Evolutionary conservation across 2,329 filamentous ascomycete species (phyloP).

Genomic region (Fusarium algeriense): DNA sequence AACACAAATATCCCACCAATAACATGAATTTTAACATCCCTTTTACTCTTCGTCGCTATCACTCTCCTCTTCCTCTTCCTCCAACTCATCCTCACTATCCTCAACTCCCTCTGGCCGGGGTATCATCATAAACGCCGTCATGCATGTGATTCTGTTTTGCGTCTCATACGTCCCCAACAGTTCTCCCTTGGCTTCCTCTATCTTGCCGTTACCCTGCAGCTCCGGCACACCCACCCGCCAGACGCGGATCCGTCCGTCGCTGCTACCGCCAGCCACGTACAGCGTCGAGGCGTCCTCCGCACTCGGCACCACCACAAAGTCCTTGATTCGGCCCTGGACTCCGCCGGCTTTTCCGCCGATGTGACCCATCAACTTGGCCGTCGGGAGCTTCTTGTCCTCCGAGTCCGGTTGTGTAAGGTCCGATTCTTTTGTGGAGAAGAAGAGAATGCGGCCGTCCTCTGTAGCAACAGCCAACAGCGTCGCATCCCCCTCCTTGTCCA

Average conservation of each 20-base stretch:
- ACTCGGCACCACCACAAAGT: constrained; percentile 77
- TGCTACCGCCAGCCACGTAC: constrained; percentile 80
- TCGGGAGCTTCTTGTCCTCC: constrained; percentile 56
- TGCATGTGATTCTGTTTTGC: constrained; percentile 87
- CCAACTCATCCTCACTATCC: constrained; percentile 67
- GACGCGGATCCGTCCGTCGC: constrained; percentile 85
- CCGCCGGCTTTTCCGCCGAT: constrained; percentile 80
- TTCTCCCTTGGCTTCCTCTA: constrained; percentile 47
- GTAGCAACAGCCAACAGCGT: constrained; percentile 81
- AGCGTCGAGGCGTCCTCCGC: constrained; percentile 55
- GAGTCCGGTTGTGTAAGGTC: constrained; percentile 56
- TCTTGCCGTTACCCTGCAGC: constrained; percentile 52
- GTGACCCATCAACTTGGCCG: constrained; percentile 78
- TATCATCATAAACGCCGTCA: constrained; percentile 88
- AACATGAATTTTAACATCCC: neutral
- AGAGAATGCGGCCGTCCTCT: constrained; percentile 88
- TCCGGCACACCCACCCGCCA: constrained; percentile 72
- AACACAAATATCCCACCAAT: neutral
- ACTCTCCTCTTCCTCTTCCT: constrained; percentile 57
- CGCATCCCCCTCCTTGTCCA: constrained; percentile 57
- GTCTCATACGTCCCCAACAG: constrained; percentile 85
- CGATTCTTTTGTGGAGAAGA: constrained; percentile 77
- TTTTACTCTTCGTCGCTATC: constrained; percentile 53
- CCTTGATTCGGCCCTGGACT: constrained; percentile 83
- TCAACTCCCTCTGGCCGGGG: constrained; percentile 71